Evolutionary conservation across 371 early-diverging fungal genomes (phyloP), one percentile per base, ranked within the genome.

Genomic region (Conidiobolus incongruus): DNA sequence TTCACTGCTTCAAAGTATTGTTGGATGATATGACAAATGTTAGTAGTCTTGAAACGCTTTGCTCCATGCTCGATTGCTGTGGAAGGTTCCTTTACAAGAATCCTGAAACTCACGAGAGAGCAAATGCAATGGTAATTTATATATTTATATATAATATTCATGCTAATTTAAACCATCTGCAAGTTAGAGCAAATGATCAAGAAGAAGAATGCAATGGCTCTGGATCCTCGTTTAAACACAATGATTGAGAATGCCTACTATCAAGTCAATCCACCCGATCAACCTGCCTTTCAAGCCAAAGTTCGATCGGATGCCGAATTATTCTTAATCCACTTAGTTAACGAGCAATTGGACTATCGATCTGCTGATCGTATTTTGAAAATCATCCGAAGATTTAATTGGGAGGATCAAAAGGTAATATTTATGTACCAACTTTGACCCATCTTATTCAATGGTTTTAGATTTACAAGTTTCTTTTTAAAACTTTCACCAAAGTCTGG

Each of bases 231-330:
- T 8, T 77, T 81, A 30, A 50, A 65, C 4, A 47, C 88, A 40
- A 79, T 95, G 75, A 75, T 96, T 30, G 92, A 94, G 28, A 91
- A 89, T 52, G 93, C 93, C 0, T 86, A 75, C 47, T 82, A 81
- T 51, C 77, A 77, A 52, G 89, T 86, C 47, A 79, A 83, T 52
- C 93, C 86, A 3, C 85, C 81, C 0, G 81, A 78, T 35, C 58
- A 61, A 23, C 53, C 61, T 1, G 66, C 75, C 1, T 56, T 64
- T 19, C 55, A 61, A 22, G 59, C 62, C 33, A 83, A 84, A 42
- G 62, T 67, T 16, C 68, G 84, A 7, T 46, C 78, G 0, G 69
- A 78, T 0, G 64, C 83, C 47, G 93, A 92, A 50, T 62, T 70
- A 34, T 96, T 83, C 57, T 57, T 91, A 33, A 77, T 82, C 34